Percentiles rank a stretch among this genome's conserved stretches.
Conservation (phyloP, 2,329 filamentous ascomycete species). For the Colletotrichum simmondsii region DNA sequence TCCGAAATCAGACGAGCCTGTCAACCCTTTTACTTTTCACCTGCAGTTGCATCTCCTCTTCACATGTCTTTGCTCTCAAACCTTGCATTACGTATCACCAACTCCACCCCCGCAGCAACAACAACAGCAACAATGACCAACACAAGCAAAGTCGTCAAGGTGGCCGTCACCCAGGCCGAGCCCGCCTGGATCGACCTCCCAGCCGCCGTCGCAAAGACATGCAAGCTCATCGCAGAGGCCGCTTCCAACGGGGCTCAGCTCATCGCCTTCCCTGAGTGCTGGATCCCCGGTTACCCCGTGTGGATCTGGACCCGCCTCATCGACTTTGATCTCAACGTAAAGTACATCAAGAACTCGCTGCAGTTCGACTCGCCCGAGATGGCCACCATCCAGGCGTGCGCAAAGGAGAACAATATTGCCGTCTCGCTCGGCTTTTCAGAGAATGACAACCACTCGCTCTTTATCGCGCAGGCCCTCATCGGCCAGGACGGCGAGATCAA, state of each 20-base stretch:
- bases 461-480: conserved; percentile 59
- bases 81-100: background rate
- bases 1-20: background rate
- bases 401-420: conserved; percentile 54
- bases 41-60: background rate
- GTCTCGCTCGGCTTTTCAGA: conserved; percentile 63
- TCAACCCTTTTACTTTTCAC: background rate
- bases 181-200: conserved; percentile 70
- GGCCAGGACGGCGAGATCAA: conserved; percentile 51
- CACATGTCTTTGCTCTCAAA: background rate
- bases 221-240: conserved; percentile 65
- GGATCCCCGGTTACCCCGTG: conserved; percentile 65
- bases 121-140: background rate
- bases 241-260: conserved; percentile 63
- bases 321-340: conserved; percentile 38
- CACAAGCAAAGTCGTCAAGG: conserved; percentile 37
- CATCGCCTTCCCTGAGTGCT: conserved; percentile 65
- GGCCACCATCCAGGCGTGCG: conserved; percentile 51
- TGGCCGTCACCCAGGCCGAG: conserved; percentile 67
- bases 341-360: conserved; percentile 55
- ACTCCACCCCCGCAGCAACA: background rate
- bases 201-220: conserved; percentile 65
- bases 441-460: conserved; percentile 55
- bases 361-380: conserved; percentile 55
- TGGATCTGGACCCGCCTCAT: conserved; percentile 50